Evolutionary conservation across 1,139 yeast species (phyloP), one percentile per base, ranked within the genome.

Genomic region (Suhomyces taliae): DNA sequence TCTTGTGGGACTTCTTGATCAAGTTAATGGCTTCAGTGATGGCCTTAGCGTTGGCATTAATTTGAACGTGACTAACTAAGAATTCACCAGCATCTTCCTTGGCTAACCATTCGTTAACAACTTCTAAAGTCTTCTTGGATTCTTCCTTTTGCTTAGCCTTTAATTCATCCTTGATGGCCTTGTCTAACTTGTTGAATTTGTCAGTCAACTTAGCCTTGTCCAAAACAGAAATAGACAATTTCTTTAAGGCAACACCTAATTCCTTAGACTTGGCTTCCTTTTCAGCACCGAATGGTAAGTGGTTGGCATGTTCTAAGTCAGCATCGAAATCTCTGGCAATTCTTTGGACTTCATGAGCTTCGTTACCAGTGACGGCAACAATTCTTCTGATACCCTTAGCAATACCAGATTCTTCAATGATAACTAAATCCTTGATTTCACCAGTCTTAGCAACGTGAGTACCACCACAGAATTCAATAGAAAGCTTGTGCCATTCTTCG

Each of bases 381-480:
- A 93, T 87, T 79, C 99, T 90, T 74, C 99, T 84, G 53, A 89
- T 90, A 70, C 99, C 99, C 76, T 93, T 93, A 53, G 99, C 98
- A 67, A 93, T 93, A 71, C 99, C 99, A 53, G 90, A 82, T 72
- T 93, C 99, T 76, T 93, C 99, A 55, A 86, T 76, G 47, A 93
- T 80, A 39, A 93, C 88, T 56, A 93, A 82, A 59, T 88, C 93
- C 69, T 90, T 90, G 66, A 93, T 95, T 54, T 93, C 99, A 51
- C 93, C 88, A 24, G 99, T 91, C 67, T 86, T 85, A 45, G 82
- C 80, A 55, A 93, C 97, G 63, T 93, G 99, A 14, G 99, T 93
- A 70, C 99, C 99, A 72, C 99, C 99, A 72, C 99, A 93, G 78
- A 93, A 91, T 73, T 95, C 99, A 58, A 95, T 78, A 5, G 97